Percentiles rank a stretch among this genome's conserved stretches.
Conservation (phyloP, 176 grass and related monocot genomes). For the Zea mays region Zm-B73-REFERENCE-NAM-5.0 NC_050099.1:47930501-47931000, state of each 20-base stretch:
- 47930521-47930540: conserved; percentile 33
- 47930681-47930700: conserved; percentile 25
- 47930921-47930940: no score
- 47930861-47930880: no score
- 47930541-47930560: conserved; percentile 25
- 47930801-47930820: no score
- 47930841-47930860: no score
- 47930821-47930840: no score
- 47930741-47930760: conserved; percentile 98
- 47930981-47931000: no score
- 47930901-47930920: no score
- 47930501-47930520: conserved; percentile 6
- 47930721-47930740: conserved; percentile 34
- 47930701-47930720: conserved; percentile 29
- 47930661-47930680: conserved; percentile 94
- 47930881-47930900: no score
- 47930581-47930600: conserved; percentile 33
- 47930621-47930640: conserved; percentile 82
- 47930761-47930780: no score
- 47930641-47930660: conserved; percentile 98
- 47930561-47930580: conserved; percentile 7
- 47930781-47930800: no score
- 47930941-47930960: no score
- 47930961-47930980: no score
- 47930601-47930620: conserved; percentile 97